These are phyloP conservation scores for Mortierella sp. DNA, from an alignment of 371 early-diverging fungal species.

Conservation along the genomic window DNA sequence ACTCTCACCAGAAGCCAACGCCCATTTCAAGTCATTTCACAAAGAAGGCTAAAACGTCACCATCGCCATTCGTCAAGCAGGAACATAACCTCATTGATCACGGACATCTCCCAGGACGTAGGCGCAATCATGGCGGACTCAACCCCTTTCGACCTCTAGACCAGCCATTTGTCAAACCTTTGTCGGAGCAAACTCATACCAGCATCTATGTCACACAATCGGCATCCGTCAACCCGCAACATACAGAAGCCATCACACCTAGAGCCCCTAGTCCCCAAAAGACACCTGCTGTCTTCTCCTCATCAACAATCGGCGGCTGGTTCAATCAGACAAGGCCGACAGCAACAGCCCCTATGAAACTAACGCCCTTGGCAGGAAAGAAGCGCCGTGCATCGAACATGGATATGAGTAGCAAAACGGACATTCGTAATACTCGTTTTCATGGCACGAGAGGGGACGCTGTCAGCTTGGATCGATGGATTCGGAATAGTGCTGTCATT, in stretches of 20 bases:
- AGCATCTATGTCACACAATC: slow-evolving; percentile 7
- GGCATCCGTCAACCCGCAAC: not conserved
- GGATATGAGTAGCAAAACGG: not conserved
- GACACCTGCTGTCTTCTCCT: not conserved
- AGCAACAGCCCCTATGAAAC: not conserved
- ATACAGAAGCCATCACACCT: not conserved
- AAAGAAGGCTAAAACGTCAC: not conserved
- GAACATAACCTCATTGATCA: not conserved
- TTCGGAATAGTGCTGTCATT: slow-evolving; percentile 1
- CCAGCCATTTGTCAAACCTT: slow-evolving; percentile 24
- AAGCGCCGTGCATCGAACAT: not conserved
- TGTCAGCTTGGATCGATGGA: slow-evolving; percentile 34
- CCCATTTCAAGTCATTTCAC: not conserved
- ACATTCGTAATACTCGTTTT: slow-evolving; percentile 22
- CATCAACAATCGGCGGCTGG: slow-evolving; percentile 17
- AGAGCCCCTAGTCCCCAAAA: not conserved
- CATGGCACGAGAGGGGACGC: slow-evolving; percentile 2
- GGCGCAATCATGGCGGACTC: slow-evolving; percentile 4
- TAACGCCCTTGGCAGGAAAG: not conserved
- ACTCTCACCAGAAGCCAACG: too few relatives aligned
- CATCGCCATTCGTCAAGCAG: slow-evolving; percentile 1
- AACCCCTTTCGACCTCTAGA: not conserved
- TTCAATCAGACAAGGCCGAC: slow-evolving; percentile 4
- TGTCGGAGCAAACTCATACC: slow-evolving; percentile 6
- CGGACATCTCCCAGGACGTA: slow-evolving; percentile 3